Evolutionary conservation across 805 yeast genomes (phyloP), one percentile per base, ranked within the genome.

Genomic region (Osmozyma mogii): DNA sequence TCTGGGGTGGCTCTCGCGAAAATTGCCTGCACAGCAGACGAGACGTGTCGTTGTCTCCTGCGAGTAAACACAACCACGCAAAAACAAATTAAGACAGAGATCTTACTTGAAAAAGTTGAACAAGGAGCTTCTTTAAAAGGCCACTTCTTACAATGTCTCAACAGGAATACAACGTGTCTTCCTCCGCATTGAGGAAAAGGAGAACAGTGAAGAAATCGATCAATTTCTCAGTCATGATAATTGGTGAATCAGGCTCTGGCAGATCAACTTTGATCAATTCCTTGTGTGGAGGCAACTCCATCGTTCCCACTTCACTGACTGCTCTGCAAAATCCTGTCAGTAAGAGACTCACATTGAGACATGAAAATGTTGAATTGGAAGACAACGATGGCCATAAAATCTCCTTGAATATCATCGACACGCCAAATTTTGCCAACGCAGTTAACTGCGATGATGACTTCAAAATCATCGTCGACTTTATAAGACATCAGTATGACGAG

Each of bases 181-280:
- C 67, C 19, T 47, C 66, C 9, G 67, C 66, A 10, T 54, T 64
- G 40, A 56, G 70, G 32, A 83, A 83, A 61, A 75, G 83, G 52
- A 84, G 84, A 62, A 80, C 78, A 28, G 62, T 83, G 56, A 84
- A 84, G 57, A 81, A 84, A 57, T 82, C 87, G 19, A 75, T 84
- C 61, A 84, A 83, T 49, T 84, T 87, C 65, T 80, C 94, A 14
- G 53, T 83, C 35, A 78, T 87, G 89, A 78, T 84, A 22, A 78
- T 84, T 32, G 96, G 96, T 24, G 81, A 83, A 50, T 74, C 79
- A 27, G 96, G 96, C 2, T 63, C 77, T 26, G 96, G 96, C 11
- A 72, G 95, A 52, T 81, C 95, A n/a, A 87, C 95, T 4, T 80
- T 87, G 47, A 84, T 88, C 52, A 87, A 88, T 61, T 81, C 94